Percentiles rank a stretch among this genome's conserved stretches.
Evolutionary conservation across 2,329 filamentous ascomycete genomes (phyloP).

Genomic region (Aspergillus sp.): DNA sequence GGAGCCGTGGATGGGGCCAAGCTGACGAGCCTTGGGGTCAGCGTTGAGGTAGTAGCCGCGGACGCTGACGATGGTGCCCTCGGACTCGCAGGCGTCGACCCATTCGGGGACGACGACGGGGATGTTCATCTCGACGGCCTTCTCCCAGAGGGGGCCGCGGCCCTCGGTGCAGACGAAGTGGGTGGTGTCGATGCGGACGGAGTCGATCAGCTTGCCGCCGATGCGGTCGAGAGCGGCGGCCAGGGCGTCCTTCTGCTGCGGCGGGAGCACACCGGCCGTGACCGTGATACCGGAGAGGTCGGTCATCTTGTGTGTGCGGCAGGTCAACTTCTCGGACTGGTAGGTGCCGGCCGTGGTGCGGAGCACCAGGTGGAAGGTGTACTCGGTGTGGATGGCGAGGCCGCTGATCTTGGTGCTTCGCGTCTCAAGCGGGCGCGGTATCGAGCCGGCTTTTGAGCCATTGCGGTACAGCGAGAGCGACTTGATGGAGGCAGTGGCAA

Average conservation of each 20-base stretch:
- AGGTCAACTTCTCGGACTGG: conserved; percentile 75
- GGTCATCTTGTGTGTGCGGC: conserved; percentile 97
- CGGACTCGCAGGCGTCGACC: conserved; percentile 93
- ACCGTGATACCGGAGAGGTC: conserved; percentile 94
- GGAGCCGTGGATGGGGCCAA: conserved; percentile 36
- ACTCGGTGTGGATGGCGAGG: conserved; percentile 93
- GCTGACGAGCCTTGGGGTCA: conserved; percentile 60
- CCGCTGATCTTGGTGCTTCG: conserved; percentile 96
- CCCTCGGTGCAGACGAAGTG: conserved; percentile 98
- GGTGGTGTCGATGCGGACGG: conserved; percentile 92
- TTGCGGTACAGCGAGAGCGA: conserved; percentile 91
- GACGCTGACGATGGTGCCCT: conserved; percentile 88
- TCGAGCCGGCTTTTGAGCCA: conserved; percentile 92
- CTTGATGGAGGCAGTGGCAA: conserved; percentile 87
- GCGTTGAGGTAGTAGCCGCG: conserved; percentile 96
- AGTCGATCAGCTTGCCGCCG: conserved; percentile 86
- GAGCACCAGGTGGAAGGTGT: conserved; percentile 88
- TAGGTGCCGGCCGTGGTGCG: conserved; percentile 87
- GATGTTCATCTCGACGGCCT: conserved; percentile 96
- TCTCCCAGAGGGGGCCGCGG: conserved; percentile 86
- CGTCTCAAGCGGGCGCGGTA: conserved; percentile 81
- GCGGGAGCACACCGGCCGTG: conserved; percentile 81
- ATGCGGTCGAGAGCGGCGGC: conserved; percentile 77
- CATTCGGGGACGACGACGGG: conserved; percentile 95
- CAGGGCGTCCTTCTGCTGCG: conserved; percentile 68